phyloP scores from a whole-genome alignment of 2,329 filamentous ascomycete genomes.

The Hypoxylon sp. region DNA sequence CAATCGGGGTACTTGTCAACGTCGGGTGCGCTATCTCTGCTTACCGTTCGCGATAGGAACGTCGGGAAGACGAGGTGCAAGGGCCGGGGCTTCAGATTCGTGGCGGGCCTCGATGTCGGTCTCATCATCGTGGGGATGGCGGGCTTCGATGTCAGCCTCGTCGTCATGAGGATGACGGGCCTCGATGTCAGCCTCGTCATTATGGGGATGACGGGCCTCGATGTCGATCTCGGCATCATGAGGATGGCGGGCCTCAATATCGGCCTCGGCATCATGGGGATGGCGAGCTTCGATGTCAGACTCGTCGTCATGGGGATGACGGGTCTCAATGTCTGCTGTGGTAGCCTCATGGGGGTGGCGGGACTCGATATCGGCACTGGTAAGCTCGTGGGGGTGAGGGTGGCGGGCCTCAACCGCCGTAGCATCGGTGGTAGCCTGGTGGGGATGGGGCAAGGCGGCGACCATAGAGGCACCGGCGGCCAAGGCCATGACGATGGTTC shows the following conservation, averaged over 20 bases:
- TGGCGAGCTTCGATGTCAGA: too few relatives aligned
- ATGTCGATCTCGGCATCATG: too few relatives aligned
- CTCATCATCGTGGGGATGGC: too few relatives aligned
- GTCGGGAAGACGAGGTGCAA: slow-evolving; percentile 9
- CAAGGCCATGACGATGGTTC: slow-evolving; percentile 53
- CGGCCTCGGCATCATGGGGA: too few relatives aligned
- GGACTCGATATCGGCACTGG: slow-evolving; percentile 17
- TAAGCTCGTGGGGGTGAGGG: background rate
- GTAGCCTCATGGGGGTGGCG: slow-evolving; percentile 12
- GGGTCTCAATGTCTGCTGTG: too few relatives aligned
- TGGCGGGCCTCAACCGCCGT: slow-evolving; percentile 26
- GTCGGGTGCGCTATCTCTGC: background rate
- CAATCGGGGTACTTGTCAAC: background rate
- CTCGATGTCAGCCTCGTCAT: too few relatives aligned
- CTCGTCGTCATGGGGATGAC: too few relatives aligned
- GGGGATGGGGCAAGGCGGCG: slow-evolving; percentile 48
- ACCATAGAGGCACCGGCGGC: slow-evolving; percentile 52
- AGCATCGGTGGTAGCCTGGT: slow-evolving; percentile 41
- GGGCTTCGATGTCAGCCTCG: too few relatives aligned
- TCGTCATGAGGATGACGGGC: too few relatives aligned
- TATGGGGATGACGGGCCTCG: too few relatives aligned
- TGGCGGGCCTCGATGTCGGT: slow-evolving; percentile 20
- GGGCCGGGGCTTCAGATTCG: too few relatives aligned
- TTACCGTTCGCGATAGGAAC: slow-evolving; percentile 9
- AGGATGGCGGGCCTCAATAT: too few relatives aligned